Percentiles rank a stretch among this genome's conserved stretches.
Evolutionary conservation across 2,329 filamentous ascomycete species (phyloP).

Genomic region (Phaeophleospora eucalypticola): DNA sequence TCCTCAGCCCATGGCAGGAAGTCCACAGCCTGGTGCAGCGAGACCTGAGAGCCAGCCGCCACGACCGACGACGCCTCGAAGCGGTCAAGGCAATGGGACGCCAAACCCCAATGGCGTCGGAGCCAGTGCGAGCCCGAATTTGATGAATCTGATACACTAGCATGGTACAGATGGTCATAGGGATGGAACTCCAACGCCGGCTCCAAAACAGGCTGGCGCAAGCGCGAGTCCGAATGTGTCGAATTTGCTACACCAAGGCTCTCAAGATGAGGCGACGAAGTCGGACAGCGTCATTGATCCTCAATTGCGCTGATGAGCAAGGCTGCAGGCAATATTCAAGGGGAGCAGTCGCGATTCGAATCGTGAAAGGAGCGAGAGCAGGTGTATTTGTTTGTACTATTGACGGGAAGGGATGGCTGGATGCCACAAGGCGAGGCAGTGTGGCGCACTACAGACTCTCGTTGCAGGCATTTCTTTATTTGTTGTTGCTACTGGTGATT

Average conservation of each 20-base stretch:
- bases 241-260: neutral
- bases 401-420: neutral
- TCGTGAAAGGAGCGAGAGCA: too few relatives aligned
- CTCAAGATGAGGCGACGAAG: neutral
- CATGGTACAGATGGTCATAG: neutral
- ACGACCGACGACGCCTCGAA: slow-evolving; percentile 25
- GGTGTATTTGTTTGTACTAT: neutral
- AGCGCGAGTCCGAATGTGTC: neutral
- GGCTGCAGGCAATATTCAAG: neutral
- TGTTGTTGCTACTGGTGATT: too few relatives aligned
- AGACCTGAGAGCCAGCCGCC: slow-evolving; percentile 16
- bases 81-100: slow-evolving; percentile 21
- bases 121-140: slow-evolving; percentile 46
- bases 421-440: too few relatives aligned
- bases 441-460: neutral
- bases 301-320: neutral
- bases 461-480: neutral
- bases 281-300: neutral
- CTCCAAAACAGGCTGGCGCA: too few relatives aligned
- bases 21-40: slow-evolving; percentile 12
- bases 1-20: slow-evolving; percentile 4
- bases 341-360: too few relatives aligned
- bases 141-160: slow-evolving; percentile 46
- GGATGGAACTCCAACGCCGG: too few relatives aligned
- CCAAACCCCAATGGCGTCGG: slow-evolving; percentile 14